These are phyloP conservation scores for Avena atlantica DNA, from an alignment of 176 grass and related monocot species.

Conservation along the genomic window DNA sequence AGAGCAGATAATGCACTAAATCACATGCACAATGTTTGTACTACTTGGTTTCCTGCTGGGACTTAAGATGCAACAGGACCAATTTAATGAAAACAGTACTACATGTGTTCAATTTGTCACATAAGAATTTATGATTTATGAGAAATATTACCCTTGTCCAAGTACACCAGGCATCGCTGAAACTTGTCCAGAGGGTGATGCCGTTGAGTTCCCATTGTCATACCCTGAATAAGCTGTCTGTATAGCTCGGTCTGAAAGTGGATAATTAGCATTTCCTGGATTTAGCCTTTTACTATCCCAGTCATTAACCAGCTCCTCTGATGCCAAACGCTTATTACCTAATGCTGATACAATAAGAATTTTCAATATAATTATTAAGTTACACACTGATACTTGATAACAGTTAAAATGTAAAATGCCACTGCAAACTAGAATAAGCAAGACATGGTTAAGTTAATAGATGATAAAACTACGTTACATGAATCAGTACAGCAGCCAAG, in stretches of 20 bases:
- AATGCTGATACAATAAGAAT: slow-evolving; percentile 63
- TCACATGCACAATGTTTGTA: slow-evolving; percentile 2
- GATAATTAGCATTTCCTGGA: slow-evolving; percentile 72
- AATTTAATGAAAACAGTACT: slow-evolving; percentile 19
- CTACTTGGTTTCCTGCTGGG: background rate
- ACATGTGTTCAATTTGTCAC: slow-evolving; percentile 17
- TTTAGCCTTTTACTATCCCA: slow-evolving; percentile 95
- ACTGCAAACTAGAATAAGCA: slow-evolving; percentile 23
- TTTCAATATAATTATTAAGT: background rate
- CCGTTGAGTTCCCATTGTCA: slow-evolving; percentile 58
- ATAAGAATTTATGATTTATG: slow-evolving; percentile 32
- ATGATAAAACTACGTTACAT: background rate
- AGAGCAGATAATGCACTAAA: background rate
- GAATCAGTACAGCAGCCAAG: background rate
- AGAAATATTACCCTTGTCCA: slow-evolving; percentile 78
- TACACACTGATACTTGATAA: background rate
- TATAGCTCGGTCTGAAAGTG: slow-evolving; percentile 50
- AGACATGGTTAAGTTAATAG: background rate
- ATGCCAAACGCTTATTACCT: slow-evolving; percentile 83
- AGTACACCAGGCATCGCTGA: slow-evolving; percentile 59
- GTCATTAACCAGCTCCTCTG: slow-evolving; percentile 75
- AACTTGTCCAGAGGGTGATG: slow-evolving; percentile 56
- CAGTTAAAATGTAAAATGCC: slow-evolving; percentile 2
- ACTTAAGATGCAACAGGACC: background rate
- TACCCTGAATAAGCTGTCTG: slow-evolving; percentile 55